Conservation (phyloP, 140 eudicot species). For the Bidens hawaiensis region DNA sequence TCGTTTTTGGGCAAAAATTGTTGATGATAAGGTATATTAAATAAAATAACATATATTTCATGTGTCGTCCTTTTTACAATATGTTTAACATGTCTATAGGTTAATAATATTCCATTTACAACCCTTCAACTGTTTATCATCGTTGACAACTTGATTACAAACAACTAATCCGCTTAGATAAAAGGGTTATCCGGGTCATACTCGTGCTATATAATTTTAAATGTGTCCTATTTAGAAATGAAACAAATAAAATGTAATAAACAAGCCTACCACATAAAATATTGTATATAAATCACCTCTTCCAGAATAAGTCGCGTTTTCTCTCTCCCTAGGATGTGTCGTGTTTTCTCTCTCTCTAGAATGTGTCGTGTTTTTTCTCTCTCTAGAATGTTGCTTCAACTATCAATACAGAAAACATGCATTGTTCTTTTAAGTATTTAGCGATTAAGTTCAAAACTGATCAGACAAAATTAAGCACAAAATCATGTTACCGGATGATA, state of each 20-base stretch:
- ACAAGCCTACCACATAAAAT: too few relatives aligned
- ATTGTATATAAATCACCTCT: too few relatives aligned
- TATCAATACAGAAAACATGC: conserved; percentile 21
- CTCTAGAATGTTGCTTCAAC: conserved; percentile 42
- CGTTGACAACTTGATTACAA: not conserved
- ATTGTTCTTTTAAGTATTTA: conserved; percentile 1
- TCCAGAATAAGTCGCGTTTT: too few relatives aligned
- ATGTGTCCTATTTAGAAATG: too few relatives aligned
- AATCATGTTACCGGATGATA: conserved; percentile 62
- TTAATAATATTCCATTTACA: too few relatives aligned
- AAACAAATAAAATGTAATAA: too few relatives aligned
- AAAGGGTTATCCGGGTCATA: not conserved
- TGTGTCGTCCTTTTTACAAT: too few relatives aligned
- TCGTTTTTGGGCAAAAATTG: conserved; percentile 31
- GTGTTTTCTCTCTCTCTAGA: too few relatives aligned
- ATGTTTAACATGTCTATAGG: too few relatives aligned
- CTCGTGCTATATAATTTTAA: too few relatives aligned
- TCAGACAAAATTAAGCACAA: conserved; percentile 6
- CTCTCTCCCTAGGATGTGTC: too few relatives aligned
- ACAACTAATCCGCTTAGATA: not conserved
- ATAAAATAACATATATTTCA: not conserved
- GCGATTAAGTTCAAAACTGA: conserved; percentile 8
- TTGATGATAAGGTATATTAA: conserved; percentile 21
- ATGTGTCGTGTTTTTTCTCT: conserved; percentile 30
- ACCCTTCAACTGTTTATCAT: too few relatives aligned